Evolutionary conservation across 2,329 filamentous ascomycete genomes (phyloP).

Genomic region (Clarireedia homoeocarpa): DNA sequence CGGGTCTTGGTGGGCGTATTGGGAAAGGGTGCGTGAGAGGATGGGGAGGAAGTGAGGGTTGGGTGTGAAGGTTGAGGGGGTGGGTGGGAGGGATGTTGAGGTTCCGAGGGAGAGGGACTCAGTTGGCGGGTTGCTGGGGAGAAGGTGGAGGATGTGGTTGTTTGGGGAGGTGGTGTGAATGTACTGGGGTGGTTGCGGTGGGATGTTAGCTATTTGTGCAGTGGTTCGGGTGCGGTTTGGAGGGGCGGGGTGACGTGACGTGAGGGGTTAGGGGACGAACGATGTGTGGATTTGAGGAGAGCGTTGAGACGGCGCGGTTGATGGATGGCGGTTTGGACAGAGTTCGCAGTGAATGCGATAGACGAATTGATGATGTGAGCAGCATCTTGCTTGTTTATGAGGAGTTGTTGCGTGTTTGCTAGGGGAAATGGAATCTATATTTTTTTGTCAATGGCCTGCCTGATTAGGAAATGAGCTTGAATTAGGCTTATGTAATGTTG

Average conservation of each 20-base stretch:
- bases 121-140: constrained; percentile 49
- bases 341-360: not conserved
- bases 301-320: constrained; percentile 17
- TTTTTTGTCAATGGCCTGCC: not conserved
- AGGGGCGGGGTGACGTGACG: not conserved
- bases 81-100: constrained; percentile 46
- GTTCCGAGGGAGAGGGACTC: constrained; percentile 49
- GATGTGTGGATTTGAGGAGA: constrained; percentile 27
- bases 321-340: not conserved
- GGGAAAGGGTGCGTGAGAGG: constrained; percentile 47
- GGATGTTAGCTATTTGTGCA: not conserved
- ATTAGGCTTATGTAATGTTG: not conserved
- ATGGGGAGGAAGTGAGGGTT: constrained; percentile 53
- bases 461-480: constrained; percentile 6
- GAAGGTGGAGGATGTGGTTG: constrained; percentile 49
- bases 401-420: not conserved
- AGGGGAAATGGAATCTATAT: not conserved
- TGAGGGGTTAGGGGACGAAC: constrained; percentile 12
- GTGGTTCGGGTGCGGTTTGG: not conserved
- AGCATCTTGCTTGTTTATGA: not conserved
- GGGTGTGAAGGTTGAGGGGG: constrained; percentile 49
- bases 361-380: not conserved
- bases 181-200: constrained; percentile 38
- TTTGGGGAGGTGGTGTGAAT: constrained; percentile 44
- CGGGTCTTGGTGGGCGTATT: constrained; percentile 50